Evolutionary conservation across 768 basidiomycete species (phyloP).

Genomic region (Amanita brunnescens): DNA sequence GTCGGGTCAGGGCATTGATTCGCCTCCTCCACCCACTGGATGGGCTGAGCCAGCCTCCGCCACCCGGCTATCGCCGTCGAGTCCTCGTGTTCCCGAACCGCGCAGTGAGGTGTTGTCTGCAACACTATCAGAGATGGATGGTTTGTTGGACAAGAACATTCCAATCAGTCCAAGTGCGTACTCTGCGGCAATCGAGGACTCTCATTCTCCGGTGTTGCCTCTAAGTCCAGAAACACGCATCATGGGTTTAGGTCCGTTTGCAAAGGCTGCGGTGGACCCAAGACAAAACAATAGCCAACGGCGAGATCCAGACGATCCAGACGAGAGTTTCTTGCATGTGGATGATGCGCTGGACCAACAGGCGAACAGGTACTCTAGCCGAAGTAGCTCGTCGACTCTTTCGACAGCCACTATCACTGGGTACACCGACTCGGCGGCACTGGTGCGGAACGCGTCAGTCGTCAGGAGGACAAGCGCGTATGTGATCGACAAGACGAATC

Average conservation of each 20-base stretch:
- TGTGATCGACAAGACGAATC: constrained; percentile 27
- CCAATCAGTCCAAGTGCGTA: not conserved
- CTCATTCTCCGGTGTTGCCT: constrained; percentile 20
- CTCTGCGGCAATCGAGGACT: constrained; percentile 20
- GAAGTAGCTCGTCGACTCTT: constrained; percentile 38
- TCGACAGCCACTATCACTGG: constrained; percentile 30
- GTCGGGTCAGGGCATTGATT: constrained; percentile 9
- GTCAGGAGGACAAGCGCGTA: constrained; percentile 46
- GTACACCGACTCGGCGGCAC: constrained; percentile 22
- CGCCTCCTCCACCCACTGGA: constrained; percentile 11
- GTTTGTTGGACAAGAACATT: constrained; percentile 6
- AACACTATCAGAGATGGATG: constrained; percentile 11
- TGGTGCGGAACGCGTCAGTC: constrained; percentile 38
- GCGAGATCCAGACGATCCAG: constrained; percentile 7
- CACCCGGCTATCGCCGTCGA: constrained; percentile 13
- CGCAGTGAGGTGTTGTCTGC: constrained; percentile 3
- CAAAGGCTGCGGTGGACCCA: not conserved
- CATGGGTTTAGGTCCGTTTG: not conserved
- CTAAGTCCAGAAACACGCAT: constrained; percentile 5
- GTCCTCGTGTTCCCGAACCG: constrained; percentile 5
- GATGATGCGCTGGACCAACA: constrained; percentile 11
- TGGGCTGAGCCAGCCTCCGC: constrained; percentile 14
- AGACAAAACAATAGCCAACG: not conserved
- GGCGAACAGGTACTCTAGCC: constrained; percentile 34
- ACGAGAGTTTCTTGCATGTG: constrained; percentile 14